A percentile compares a stretch with the other conserved stretches of the same genome.
phyloP scores from a whole-genome alignment of 139 green algal genomes.

The Ettlia oleoabundans region DNA sequence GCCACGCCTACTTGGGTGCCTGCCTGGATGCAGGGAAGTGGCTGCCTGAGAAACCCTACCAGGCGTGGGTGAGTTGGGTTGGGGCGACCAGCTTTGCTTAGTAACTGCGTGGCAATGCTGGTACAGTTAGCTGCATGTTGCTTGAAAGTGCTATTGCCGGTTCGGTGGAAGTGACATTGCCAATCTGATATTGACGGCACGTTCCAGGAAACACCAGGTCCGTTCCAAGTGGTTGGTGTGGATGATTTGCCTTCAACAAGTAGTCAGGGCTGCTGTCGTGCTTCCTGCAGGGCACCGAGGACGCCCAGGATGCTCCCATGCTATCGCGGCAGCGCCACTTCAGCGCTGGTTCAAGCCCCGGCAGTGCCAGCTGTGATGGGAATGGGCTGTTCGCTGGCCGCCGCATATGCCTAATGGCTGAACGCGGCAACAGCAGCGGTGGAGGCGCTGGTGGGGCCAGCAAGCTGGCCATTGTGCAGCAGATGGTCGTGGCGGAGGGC shows the following conservation, averaged over 20 bases:
- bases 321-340: neutral
- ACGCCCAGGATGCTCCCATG: neutral
- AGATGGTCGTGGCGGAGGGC: neutral
- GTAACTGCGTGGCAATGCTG: too few species aligned
- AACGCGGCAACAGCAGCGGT: neutral
- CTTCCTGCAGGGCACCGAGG: neutral
- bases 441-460: neutral
- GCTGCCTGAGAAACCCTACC: constrained; percentile 38
- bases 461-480: neutral
- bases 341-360: too few species aligned
- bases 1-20: constrained; percentile 43
- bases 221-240: too few species aligned
- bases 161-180: too few species aligned
- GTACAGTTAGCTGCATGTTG: too few species aligned
- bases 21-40: constrained; percentile 34
- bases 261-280: too few species aligned
- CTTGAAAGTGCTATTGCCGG: too few species aligned
- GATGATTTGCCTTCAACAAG: too few species aligned
- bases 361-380: too few species aligned
- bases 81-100: too few species aligned
- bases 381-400: constrained; percentile 1
- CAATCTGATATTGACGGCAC: too few species aligned
- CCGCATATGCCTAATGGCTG: neutral
- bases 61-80: constrained; percentile 43
- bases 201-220: too few species aligned